Evolutionary conservation across 257 asterid species (phyloP).

Genomic region (Rauvolfia tetraphylla): DNA sequence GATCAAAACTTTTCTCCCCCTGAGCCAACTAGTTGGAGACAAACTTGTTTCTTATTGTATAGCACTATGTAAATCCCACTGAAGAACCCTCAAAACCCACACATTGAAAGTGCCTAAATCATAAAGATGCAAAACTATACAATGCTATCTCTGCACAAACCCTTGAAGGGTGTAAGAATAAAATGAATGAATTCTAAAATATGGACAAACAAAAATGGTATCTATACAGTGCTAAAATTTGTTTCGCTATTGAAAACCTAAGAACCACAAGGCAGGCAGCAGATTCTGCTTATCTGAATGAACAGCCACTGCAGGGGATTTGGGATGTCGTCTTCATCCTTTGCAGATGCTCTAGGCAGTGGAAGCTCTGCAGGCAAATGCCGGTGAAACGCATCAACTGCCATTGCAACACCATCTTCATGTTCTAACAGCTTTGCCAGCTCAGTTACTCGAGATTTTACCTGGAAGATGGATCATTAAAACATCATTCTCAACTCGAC

Average conservation of each 20-base stretch:
- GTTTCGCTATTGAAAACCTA: conserved; percentile 5
- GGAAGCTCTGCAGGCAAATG: conserved; percentile 77
- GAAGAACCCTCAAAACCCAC: conserved; percentile 4
- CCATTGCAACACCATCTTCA: conserved; percentile 93
- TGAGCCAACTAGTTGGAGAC: not conserved
- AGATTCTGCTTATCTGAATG: conserved; percentile 63
- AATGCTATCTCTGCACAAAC: conserved; percentile 10
- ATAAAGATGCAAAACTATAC: conserved; percentile 5
- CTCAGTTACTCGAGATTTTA: conserved; percentile 70
- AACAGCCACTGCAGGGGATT: conserved; percentile 81
- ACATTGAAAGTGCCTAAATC: not conserved
- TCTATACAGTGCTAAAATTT: not conserved
- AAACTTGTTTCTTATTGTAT: not conserved
- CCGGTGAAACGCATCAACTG: conserved; percentile 89
- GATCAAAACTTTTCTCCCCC: not conserved
- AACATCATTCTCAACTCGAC: not conserved
- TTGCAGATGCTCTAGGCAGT: conserved; percentile 32
- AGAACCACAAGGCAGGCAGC: conserved; percentile 58
- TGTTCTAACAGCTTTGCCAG: conserved; percentile 53
- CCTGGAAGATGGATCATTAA: conserved; percentile 36
- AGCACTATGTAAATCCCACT: not conserved
- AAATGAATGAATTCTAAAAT: conserved; percentile 10
- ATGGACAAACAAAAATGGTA: not conserved
- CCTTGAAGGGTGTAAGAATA: conserved; percentile 7
- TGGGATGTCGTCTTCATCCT: conserved; percentile 43